Conservation (phyloP, 306 rosid species). For the Arachis hypogaea region DNA sequence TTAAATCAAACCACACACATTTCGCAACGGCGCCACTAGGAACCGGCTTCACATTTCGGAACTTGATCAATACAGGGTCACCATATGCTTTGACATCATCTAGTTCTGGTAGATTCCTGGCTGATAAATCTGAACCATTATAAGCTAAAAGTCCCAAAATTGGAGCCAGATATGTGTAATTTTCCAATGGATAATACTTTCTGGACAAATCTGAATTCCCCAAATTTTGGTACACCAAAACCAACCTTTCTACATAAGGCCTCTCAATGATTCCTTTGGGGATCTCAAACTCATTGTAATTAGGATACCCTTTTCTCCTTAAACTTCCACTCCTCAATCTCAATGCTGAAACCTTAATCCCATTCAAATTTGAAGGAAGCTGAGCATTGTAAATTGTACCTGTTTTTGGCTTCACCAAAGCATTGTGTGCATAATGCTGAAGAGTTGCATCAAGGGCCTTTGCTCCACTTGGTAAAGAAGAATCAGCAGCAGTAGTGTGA, state of each 20-base stretch:
- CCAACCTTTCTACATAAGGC: conserved; percentile 78
- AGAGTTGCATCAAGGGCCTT: conserved; percentile 54
- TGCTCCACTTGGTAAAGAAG: conserved; percentile 43
- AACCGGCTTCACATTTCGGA: conserved; percentile 47
- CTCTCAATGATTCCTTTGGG: conserved; percentile 55
- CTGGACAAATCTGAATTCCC: conserved; percentile 63
- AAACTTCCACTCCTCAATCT: conserved; percentile 90
- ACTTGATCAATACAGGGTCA: conserved; percentile 61
- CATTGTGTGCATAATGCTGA: conserved; percentile 61
- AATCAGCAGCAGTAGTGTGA: conserved; percentile 36
- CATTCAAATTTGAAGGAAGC: conserved; percentile 60
- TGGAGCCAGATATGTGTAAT: conserved; percentile 75
- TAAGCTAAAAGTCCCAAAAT: conserved; percentile 87
- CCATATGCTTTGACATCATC: conserved; percentile 45
- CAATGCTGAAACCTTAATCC: conserved; percentile 56
- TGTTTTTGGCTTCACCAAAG: conserved; percentile 60
- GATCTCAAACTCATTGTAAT: conserved; percentile 72
- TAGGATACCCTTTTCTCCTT: conserved; percentile 57
- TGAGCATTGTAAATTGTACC: conserved; percentile 54
- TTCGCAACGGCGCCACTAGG: conserved; percentile 58
- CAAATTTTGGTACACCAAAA: conserved; percentile 88
- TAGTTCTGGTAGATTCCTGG: conserved; percentile 55
- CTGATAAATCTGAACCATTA: conserved; percentile 64
- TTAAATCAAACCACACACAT: conserved; percentile 69
- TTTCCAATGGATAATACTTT: conserved; percentile 60